Percentiles rank a stretch among this genome's conserved stretches.
These are phyloP conservation scores for Arabidopsis thaliana DNA, from an alignment of 345 rosid genomes.

Conservation along the genomic window DNA sequence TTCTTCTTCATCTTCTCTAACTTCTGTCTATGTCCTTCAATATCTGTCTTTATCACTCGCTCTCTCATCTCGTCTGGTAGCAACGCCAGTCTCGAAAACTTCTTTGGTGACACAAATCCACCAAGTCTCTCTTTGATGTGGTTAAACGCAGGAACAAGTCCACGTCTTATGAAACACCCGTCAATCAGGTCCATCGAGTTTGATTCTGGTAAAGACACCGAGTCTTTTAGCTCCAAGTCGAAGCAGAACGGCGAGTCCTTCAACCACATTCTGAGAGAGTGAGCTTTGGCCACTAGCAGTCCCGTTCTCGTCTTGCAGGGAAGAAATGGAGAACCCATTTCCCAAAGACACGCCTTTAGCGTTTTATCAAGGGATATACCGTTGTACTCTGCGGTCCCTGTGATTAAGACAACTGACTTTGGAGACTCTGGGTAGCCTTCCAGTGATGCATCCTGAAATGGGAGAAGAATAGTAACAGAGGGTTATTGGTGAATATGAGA, in stretches of 20 bases:
- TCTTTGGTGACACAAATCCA: conserved; percentile 80
- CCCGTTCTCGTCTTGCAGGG: conserved; percentile 85
- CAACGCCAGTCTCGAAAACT: conserved; percentile 83
- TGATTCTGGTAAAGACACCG: conserved; percentile 61
- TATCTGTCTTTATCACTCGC: conserved; percentile 71
- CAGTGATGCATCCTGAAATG: conserved; percentile 84
- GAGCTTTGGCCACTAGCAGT: conserved; percentile 87
- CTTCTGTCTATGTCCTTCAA: conserved; percentile 69
- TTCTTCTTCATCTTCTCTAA: conserved; percentile 60
- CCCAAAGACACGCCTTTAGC: conserved; percentile 90
- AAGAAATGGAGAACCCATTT: conserved; percentile 96
- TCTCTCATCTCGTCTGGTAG: conserved; percentile 73
- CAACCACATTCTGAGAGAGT: conserved; percentile 96
- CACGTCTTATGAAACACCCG: conserved; percentile 81
- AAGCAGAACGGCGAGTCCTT: conserved; percentile 96
- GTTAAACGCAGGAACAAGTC: conserved; percentile 90
- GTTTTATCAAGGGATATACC: conserved; percentile 81
- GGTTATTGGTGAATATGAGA: conserved; percentile 19
- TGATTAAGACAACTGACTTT: conserved; percentile 85
- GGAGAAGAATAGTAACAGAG: conserved; percentile 16
- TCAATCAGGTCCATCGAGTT: conserved; percentile 85
- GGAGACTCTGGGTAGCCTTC: conserved; percentile 91
- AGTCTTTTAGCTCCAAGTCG: conserved; percentile 86
- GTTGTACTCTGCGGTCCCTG: conserved; percentile 89
- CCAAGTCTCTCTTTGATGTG: conserved; percentile 86